phyloP scores from a whole-genome alignment of 352 stramenopile species.

The Phytophthora nicotianae region DNA sequence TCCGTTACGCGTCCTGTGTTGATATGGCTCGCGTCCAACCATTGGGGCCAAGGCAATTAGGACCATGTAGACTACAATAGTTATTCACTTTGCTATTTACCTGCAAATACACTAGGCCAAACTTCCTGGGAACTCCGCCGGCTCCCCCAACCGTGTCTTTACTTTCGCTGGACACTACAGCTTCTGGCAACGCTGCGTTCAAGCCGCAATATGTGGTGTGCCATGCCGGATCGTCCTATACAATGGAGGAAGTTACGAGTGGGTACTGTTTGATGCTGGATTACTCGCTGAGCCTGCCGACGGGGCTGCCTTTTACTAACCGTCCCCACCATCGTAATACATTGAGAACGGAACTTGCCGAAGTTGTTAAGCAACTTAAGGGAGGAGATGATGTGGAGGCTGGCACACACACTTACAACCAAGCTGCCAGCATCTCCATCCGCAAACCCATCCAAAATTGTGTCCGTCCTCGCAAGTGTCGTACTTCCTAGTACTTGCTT shows the following conservation, averaged over 20 bases:
- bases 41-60: no score
- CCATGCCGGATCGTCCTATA: not conserved
- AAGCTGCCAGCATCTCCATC: not conserved
- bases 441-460: no score
- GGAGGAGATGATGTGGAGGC: not conserved
- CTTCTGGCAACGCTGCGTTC: not conserved
- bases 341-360: constrained; percentile 4
- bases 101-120: no score
- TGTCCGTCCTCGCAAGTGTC: no score
- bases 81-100: no score
- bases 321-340: not conserved
- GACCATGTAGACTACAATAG: no score
- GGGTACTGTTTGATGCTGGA: constrained; percentile 10
- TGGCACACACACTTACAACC: not conserved
- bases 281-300: constrained; percentile 8
- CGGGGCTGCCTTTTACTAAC: not conserved
- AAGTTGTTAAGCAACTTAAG: constrained; percentile 4
- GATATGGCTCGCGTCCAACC: no score
- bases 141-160: constrained; percentile 4
- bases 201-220: constrained; percentile 11
- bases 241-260: constrained; percentile 14
- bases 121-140: not conserved
- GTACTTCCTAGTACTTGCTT: no score
- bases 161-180: constrained; percentile 2
- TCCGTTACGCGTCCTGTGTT: no score